Evolutionary conservation across 208 protist genomes (phyloP).

Genomic region (Leishmania gerbilli): DNA sequence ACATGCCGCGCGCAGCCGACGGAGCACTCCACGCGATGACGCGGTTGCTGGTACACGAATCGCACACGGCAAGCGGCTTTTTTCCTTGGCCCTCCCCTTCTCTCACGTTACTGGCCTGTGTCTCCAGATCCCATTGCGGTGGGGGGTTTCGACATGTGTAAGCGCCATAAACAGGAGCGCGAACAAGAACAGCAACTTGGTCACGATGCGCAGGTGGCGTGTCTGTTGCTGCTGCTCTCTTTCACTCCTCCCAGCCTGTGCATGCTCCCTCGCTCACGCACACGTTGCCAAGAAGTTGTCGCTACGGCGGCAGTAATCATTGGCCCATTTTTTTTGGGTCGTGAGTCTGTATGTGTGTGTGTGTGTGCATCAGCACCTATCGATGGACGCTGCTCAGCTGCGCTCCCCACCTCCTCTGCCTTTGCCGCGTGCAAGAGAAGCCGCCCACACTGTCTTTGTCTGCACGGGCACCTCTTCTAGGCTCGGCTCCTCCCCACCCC

Average conservation of each 20-base stretch:
- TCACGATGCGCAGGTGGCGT: background rate
- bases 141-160: background rate
- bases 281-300: background rate
- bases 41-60: background rate
- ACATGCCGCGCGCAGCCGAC: slow-evolving; percentile 65
- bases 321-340: background rate
- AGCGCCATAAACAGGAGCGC: background rate
- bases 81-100: background rate
- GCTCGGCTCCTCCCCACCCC: background rate
- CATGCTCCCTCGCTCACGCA: background rate
- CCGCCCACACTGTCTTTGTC: background rate
- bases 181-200: background rate
- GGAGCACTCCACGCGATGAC: slow-evolving; percentile 79
- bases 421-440: background rate
- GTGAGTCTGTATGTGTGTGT: background rate
- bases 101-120: background rate
- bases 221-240: background rate
- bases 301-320: background rate
- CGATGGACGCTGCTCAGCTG: background rate
- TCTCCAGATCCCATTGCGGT: background rate
- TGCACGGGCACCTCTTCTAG: background rate
- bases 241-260: background rate
- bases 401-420: background rate
- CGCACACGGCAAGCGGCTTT: background rate
- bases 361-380: background rate